Evolutionary conservation across 495 filamentous ascomycete species (phyloP), one percentile per base, ranked within the genome.

Genomic region (Hypoxylon cercidicola): DNA sequence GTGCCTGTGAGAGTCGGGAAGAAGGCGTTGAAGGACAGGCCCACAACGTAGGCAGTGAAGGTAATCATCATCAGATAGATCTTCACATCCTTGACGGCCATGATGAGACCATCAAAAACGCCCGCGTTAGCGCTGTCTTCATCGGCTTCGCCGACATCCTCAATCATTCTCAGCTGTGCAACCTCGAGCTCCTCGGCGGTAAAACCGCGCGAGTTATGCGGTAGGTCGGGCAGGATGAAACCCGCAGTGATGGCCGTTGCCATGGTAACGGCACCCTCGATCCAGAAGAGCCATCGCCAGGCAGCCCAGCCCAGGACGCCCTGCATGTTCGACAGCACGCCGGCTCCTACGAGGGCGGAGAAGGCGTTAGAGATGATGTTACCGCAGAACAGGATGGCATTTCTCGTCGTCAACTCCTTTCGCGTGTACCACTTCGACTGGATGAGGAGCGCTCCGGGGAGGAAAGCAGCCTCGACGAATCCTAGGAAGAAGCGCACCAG

Each of bases 131-230:
- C 77, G n/a, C 81, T 81, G 40, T 86, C 86, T 1, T 82, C 74
- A 72, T 93, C 90, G 46, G 87, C 88, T 68, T 90, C 83, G 8
- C 92, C 91, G 48, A 91, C 87, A 74, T 96, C 90, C 69, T 91
- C 89, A 40, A 88, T 84, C 57, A 93, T 79, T 15, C 90, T 80
- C 79, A 87, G 87, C 41, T 82, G 78, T 25, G 89, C 91, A 10
- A 93, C 78, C 46, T 85, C 71, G 37, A 83, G 82, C 69, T 93
- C 89, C 64, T 90, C 84, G 53, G 87, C 81, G 0, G 86, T 87
- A 43, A 93, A 82, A 79, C 90, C 90, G 20, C 71, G 73, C 6
- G 89, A 88, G 41, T 90, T 92, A 20, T 85, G 80, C 1, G 90
- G 91, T 62, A 90, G 87, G 64, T 94, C 87, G 7, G 91, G 90